A percentile compares a stretch with the other conserved stretches of the same genome.
phyloP scores from a whole-genome alignment of 139 green algal species.

The Yamagishiella unicocca region DNA sequence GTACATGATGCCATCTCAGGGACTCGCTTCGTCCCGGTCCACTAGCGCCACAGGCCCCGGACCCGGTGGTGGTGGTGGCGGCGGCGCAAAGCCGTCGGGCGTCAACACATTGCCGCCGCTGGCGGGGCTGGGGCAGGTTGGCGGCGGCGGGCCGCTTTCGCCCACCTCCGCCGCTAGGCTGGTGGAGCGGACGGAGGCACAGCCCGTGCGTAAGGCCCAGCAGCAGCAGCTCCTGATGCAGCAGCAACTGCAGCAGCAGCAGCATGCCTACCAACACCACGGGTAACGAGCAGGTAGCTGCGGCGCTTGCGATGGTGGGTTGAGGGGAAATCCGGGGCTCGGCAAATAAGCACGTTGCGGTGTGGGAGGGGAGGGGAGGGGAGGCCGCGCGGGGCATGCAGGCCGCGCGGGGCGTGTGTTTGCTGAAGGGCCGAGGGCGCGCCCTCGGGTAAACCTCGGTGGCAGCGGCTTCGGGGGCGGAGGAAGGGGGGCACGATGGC shows the following conservation, averaged over 20 bases:
- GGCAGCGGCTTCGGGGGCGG: no score
- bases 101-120: constrained; percentile 16
- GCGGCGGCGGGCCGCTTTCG: not conserved
- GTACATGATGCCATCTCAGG: not conserved
- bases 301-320: no score
- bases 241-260: not conserved
- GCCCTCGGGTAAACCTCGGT: no score
- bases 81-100: not conserved
- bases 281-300: no score
- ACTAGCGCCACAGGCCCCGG: not conserved
- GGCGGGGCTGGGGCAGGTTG: not conserved
- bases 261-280: not conserved
- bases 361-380: no score
- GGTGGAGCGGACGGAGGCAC: constrained; percentile 23
- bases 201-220: constrained; percentile 7
- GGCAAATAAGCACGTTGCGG: no score
- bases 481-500: no score
- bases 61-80: not conserved
- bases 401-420: no score
- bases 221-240: constrained; percentile 7
- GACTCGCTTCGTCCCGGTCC: no score
- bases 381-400: no score
- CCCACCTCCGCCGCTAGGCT: not conserved
- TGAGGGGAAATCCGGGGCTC: no score
- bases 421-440: no score